Evolutionary conservation across 2,329 filamentous ascomycete species (phyloP).

Genomic region (Aspergillus fijiensis): DNA sequence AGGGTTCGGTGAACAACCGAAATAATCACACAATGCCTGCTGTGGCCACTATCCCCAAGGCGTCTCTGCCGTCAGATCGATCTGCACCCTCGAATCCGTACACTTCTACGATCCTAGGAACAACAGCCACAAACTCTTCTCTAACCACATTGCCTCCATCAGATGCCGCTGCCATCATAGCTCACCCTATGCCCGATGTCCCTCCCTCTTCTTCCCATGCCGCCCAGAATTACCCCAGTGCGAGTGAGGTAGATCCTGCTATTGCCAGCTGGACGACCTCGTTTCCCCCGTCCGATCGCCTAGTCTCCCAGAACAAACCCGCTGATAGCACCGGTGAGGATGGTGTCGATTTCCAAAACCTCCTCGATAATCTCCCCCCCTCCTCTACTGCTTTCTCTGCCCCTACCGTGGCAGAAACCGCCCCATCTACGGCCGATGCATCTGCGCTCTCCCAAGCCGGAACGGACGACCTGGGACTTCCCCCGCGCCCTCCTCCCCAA

Average conservation of each 20-base stretch:
- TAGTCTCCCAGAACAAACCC: conserved; percentile 25
- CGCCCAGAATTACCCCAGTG: conserved; percentile 28
- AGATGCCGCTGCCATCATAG: conserved; percentile 29
- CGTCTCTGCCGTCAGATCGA: conserved; percentile 18
- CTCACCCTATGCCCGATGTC: conserved; percentile 22
- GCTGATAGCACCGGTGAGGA: conserved; percentile 29
- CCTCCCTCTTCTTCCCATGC: conserved; percentile 27
- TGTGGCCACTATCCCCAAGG: conserved; percentile 17
- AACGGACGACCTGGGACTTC: conserved; percentile 38
- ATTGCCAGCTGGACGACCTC: conserved; percentile 20
- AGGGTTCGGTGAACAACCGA: conserved; percentile 23
- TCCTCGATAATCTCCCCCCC: conserved; percentile 50
- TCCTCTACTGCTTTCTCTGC: conserved; percentile 30
- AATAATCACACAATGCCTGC: conserved; percentile 30
- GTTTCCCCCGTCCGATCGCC: conserved; percentile 21
- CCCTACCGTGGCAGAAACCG: conserved; percentile 25
- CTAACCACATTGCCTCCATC: conserved; percentile 25
- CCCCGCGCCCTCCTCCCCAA: conserved; percentile 48
- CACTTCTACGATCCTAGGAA: conserved; percentile 11
- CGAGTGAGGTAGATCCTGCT: conserved; percentile 33
- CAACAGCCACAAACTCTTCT: conserved; percentile 22
- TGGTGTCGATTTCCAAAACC: conserved; percentile 50
- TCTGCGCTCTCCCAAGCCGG: conserved; percentile 30
- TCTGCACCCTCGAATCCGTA: conserved; percentile 18
- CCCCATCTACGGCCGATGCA: conserved; percentile 27